Evolutionary conservation across 1,284 basidiomycete genomes (phyloP), one percentile per base, ranked within the genome.

Genomic region (Ganoderma sp.): DNA sequence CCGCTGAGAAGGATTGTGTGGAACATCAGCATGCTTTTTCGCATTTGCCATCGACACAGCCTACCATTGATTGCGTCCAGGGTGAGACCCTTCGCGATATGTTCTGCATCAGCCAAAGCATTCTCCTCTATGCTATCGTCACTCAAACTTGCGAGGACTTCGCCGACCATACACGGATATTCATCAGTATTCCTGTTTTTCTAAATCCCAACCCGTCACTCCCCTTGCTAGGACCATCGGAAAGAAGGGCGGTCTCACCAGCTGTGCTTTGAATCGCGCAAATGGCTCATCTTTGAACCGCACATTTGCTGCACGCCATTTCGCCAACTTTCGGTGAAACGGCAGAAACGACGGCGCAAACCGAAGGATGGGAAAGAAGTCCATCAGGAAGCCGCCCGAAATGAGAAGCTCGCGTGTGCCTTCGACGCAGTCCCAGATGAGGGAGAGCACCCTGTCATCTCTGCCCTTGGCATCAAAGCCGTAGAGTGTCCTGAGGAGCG

Each of bases 261-360:
- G 12, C 2, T 50, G 37, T 17, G n/a, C 42, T 28, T 60, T 63
- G 1, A 48, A 42, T 42, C 32, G 25, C 1, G 48, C 39, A 28
- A 50, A 60, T 4, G 48, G 32, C 10, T 14, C 63, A 5, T 67
- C 22, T 19, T 19, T 48, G 34, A 58, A 48, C 9, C 39, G 5
- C 10, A 54, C 1, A 14, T 59, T 25, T 14, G 45, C 65, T 4
- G 25, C 12, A 17, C 61, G 52, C 67, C 67, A 67, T 22, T 7
- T 43, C 0, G 63, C 67, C 4, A 63, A 39, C 4, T 64, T 19
- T 6, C 56, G 56, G 34, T 65, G 66, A 45, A 72, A 72, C 4
- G 69, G 69, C 2, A 72, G 8, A 64, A 69, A 72, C 1, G 67
- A 14, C 7, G 68, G 71, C 10, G 69, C 56, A 56, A 66, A 61